Conservation (phyloP, 2,329 filamentous ascomycete genomes). For the Paraphoma sp. region DNA sequence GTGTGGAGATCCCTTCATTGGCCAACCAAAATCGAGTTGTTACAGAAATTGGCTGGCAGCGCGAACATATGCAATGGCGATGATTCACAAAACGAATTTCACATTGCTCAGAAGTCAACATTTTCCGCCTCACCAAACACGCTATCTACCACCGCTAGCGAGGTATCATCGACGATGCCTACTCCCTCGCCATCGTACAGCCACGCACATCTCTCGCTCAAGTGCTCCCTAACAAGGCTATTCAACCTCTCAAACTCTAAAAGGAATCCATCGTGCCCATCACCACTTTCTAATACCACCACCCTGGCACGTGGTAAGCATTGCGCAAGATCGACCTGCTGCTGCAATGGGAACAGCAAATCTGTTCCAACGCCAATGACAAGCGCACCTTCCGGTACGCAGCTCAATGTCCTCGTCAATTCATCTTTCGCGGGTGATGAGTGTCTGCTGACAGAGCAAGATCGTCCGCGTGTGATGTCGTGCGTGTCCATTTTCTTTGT, state of each 20-base stretch:
- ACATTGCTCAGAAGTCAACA: background rate
- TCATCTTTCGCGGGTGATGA: slow-evolving; percentile 14
- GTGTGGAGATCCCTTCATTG: too few relatives aligned
- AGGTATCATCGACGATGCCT: background rate
- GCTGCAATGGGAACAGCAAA: slow-evolving; percentile 41
- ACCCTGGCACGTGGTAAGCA: slow-evolving; percentile 38
- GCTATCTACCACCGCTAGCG: background rate
- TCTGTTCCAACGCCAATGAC: slow-evolving; percentile 47
- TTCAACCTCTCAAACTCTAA: slow-evolving; percentile 46
- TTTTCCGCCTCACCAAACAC: background rate
- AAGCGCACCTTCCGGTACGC: slow-evolving; percentile 32
- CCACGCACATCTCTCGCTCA: slow-evolving; percentile 8
- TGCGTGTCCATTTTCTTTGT: slow-evolving; percentile 50
- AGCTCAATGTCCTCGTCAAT: slow-evolving; percentile 28
- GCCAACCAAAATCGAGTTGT: too few relatives aligned
- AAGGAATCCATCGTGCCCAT: slow-evolving; percentile 50
- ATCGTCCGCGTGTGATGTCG: slow-evolving; percentile 37
- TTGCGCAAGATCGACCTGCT: slow-evolving; percentile 41
- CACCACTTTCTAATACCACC: slow-evolving; percentile 31
- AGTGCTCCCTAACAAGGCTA: slow-evolving; percentile 22
- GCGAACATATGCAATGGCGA: too few relatives aligned
- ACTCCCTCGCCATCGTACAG: background rate
- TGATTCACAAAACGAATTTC: background rate
- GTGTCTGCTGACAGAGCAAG: background rate
- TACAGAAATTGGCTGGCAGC: too few relatives aligned